A percentile compares a stretch with the other conserved stretches of the same genome.
phyloP scores from a whole-genome alignment of 805 yeast genomes.

The Starmerella asiatica region DNA sequence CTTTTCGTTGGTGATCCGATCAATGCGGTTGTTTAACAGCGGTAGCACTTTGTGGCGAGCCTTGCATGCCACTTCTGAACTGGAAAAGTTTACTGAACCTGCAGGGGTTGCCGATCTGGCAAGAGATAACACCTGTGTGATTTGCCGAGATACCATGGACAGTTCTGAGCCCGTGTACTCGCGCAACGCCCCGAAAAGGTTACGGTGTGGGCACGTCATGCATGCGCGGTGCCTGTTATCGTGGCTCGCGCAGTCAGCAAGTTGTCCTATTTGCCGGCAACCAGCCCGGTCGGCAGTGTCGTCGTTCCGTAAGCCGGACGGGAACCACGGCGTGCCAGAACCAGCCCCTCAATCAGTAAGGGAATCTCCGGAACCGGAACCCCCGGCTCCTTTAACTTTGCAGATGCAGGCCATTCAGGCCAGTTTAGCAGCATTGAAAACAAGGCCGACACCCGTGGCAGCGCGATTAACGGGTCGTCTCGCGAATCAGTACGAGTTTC shows the following conservation, averaged over 20 bases:
- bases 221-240: slow-evolving; percentile 82
- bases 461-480: too few relatives aligned
- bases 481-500: too few relatives aligned
- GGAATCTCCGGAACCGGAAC: too few relatives aligned
- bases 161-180: neutral
- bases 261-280: slow-evolving; percentile 72
- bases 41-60: slow-evolving; percentile 24
- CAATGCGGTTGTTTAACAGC: slow-evolving; percentile 22
- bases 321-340: too few relatives aligned
- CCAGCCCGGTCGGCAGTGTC: slow-evolving; percentile 14
- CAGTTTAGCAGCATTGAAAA: too few relatives aligned
- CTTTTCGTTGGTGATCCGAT: slow-evolving; percentile 25
- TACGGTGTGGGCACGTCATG: slow-evolving; percentile 74
- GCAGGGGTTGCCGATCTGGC: slow-evolving; percentile 52
- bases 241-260: slow-evolving; percentile 84
- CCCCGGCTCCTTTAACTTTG: too few relatives aligned
- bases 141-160: slow-evolving; percentile 81
- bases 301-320: too few relatives aligned
- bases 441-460: too few relatives aligned
- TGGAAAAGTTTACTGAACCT: slow-evolving; percentile 48
- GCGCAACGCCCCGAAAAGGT: slow-evolving; percentile 48
- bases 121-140: slow-evolving; percentile 57
- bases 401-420: too few relatives aligned
- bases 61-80: slow-evolving; percentile 35
- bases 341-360: too few relatives aligned